Evolutionary conservation across 345 rosid genomes (phyloP).

Genomic region (Viola odorata): DNA sequence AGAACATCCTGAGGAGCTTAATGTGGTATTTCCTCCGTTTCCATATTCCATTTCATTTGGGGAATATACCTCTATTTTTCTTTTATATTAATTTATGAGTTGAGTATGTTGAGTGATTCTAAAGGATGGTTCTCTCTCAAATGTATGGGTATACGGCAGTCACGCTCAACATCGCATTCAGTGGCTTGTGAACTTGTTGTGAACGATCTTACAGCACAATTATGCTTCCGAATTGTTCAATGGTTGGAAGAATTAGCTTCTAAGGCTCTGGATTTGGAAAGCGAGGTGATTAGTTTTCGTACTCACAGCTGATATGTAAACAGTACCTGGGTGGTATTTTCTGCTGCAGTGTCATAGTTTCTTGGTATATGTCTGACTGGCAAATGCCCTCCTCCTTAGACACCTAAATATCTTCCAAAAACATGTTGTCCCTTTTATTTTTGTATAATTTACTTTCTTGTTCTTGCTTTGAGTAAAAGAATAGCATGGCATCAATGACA

Average conservation of each 20-base stretch:
- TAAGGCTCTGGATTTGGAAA: conserved; percentile 87
- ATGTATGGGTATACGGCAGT: conserved; percentile 35
- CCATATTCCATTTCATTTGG: not conserved
- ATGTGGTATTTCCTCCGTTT: conserved; percentile 40
- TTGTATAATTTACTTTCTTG: too few relatives aligned
- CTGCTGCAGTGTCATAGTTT: not conserved
- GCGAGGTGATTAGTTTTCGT: conserved; percentile 49
- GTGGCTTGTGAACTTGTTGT: conserved; percentile 89
- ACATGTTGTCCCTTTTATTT: too few relatives aligned
- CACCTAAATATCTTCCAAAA: too few relatives aligned
- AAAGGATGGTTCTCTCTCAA: conserved; percentile 12
- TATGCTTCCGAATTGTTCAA: conserved; percentile 87
- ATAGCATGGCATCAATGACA: too few relatives aligned
- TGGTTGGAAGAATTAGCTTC: conserved; percentile 98
- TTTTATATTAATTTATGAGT: not conserved
- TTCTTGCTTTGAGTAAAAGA: too few relatives aligned
- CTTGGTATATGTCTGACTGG: not conserved
- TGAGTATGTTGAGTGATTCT: not conserved
- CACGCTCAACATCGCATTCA: conserved; percentile 85
- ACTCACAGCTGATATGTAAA: too few relatives aligned
- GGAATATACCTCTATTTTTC: not conserved
- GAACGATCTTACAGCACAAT: conserved; percentile 82
- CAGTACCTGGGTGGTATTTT: too few relatives aligned
- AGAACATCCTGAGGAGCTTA: conserved; percentile 57
- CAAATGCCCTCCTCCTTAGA: not conserved